Conservation (phyloP, 169 alveolate genomes). For the Plasmodium malariae region DNA sequence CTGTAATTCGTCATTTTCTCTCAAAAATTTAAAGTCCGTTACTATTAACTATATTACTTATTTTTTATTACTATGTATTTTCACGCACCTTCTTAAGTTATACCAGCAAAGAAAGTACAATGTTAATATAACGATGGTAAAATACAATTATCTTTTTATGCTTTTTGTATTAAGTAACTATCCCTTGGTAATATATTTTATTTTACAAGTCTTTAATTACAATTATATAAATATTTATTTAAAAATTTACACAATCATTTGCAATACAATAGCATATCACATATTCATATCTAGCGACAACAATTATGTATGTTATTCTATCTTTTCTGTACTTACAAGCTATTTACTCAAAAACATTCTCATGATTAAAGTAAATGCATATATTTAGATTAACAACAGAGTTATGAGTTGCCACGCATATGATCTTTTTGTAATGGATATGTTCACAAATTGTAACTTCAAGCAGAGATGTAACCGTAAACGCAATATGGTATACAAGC, state of each 20-base stretch:
- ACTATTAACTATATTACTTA: constrained; percentile 40
- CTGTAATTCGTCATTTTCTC: constrained; percentile 61
- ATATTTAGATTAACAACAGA: constrained; percentile 6
- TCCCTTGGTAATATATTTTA: constrained; percentile 46
- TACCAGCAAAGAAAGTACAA: constrained; percentile 56
- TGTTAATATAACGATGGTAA: constrained; percentile 48
- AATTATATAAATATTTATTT: constrained; percentile 68
- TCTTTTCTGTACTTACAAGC: constrained; percentile 51
- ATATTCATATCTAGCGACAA: constrained; percentile 53
- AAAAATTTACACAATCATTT: constrained; percentile 41
- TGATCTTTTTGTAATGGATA: too few species aligned
- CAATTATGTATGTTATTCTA: constrained; percentile 54
- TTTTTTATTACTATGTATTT: constrained; percentile 46
- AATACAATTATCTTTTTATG: constrained; percentile 73
- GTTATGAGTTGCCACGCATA: background rate
- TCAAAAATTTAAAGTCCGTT: constrained; percentile 48
- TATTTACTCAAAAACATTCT: constrained; percentile 47
- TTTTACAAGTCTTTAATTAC: constrained; percentile 62
- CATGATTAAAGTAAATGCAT: constrained; percentile 32
- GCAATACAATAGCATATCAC: constrained; percentile 70
- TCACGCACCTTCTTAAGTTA: constrained; percentile 53
- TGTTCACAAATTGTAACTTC: too few species aligned
- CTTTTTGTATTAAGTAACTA: constrained; percentile 66
- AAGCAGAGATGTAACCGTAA: too few species aligned
- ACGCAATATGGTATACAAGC: background rate